Evolutionary conservation across 2,329 filamentous ascomycete genomes (phyloP), one percentile per base, ranked within the genome.

Genomic region (Cladophialophora immunda): DNA sequence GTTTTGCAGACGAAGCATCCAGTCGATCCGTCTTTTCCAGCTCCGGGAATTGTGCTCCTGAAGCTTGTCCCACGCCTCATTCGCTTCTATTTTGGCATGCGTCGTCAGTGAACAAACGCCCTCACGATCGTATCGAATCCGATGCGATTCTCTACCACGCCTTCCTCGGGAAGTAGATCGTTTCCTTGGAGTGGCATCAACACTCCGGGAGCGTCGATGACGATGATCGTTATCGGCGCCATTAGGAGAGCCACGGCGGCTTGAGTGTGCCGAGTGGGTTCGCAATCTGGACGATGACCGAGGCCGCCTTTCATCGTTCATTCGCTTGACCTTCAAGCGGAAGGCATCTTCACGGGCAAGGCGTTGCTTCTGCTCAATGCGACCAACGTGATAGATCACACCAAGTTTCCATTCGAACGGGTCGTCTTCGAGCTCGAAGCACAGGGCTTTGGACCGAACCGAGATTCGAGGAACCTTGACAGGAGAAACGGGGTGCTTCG

Each of bases 391-490:
- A 77, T 98, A 99, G 59, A 99, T 99, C 75, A 93, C 89, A 17
- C 94, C 93, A 9, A 99, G 83, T 76, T 97, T 98, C 92, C 94
- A 99, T 77, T 99, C 95, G 74, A 99, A 99, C 0, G 92, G 90
- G 58, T 95, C 94, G 76, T 99, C 95, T 79, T 99, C 95, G 38
- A 99, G 84, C 75, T 98, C 94, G 66, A 99, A 94, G 2, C 97
- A 81, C 27, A 99, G 84, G 4, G 91, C 92, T 73, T 92, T 91
- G 62, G 90, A 91, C 59, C 93, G 88, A 9, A 99, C 72, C 0
- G 93, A 94, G 25, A 99, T 83, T 75, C 92, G 94, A 1, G 95
- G 95, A 0, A 99, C 89, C 54, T 87, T 83, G 77, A 96, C 98
- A 0, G 96, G 93, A 0, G 86, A 90, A 78, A 97, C 93, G 0